Base-by-base conservation (phyloP, 2,329 filamentous ascomycete genomes). In the Colletotrichum melonis region DNA sequence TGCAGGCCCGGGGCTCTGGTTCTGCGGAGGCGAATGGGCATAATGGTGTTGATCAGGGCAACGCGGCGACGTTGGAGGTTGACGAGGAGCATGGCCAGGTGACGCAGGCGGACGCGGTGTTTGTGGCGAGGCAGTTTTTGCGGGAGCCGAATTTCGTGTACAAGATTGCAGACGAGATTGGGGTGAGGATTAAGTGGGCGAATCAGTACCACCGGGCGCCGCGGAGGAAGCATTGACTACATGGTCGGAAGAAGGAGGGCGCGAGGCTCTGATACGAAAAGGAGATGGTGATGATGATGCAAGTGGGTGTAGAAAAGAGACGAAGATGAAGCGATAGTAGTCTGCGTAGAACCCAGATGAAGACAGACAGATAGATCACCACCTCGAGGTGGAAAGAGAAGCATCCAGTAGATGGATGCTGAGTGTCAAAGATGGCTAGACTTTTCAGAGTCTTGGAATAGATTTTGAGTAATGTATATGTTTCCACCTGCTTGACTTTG, bases 141-240 rank as follows among this genome's bases (percentile, higher is more conserved):
- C 91, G 94, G 80, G 94, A 97, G 79, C 93, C 95, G 0, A 92
- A 94, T 71, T 91, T 95, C 79, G 92, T 95, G 9, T 90, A 94
- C 82, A 88, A 89, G 42, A 92, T 90, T 75, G 95, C 94, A 0
- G 88, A 93, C 74, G 89, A 95, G 76, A 84, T 97, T 38, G 91
- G 90, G 11, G 91, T 95, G 4, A 85, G 90, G 71, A 90, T 95
- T 5, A 86, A 92, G 77, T 92, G 92, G 89, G 90, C 95, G 1
- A 90, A 91, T 76, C 94, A 97, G 80, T 90, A 90, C 76, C 76
- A 80, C 32, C 81, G 85, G 11, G 84, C 82, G 1, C 76, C 75
- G 11, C 83, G 82, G 76, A 69, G 63, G 30, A 79, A 78, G 75
- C 67, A 76, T n/a, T 73, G 60, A 73, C 59, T 65, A 32, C 59